A percentile compares a stretch with the other conserved stretches of the same genome.
phyloP scores from a whole-genome alignment of 2,329 filamentous ascomycete species.

The Epichloe bromicola region DNA sequence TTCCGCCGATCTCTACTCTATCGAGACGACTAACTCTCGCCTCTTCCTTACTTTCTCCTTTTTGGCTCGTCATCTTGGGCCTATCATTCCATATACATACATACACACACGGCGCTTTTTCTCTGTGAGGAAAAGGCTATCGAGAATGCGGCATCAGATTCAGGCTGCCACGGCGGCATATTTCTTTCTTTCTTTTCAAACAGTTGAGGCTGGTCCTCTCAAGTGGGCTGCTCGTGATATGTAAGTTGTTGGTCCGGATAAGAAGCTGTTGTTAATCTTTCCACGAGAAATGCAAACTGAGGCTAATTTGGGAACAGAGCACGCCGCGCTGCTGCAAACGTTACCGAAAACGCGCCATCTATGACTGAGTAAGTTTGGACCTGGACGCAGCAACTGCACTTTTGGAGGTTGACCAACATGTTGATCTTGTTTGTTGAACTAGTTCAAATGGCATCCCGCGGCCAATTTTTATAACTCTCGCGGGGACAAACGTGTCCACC shows the following conservation, averaged over 20 bases:
- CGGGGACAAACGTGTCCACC: neutral
- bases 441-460: neutral
- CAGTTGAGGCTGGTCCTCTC: constrained; percentile 22
- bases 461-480: neutral
- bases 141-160: constrained; percentile 2
- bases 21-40: neutral
- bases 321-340: constrained; percentile 8
- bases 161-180: constrained; percentile 12
- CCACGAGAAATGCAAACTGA: neutral
- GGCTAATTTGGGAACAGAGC: constrained; percentile 8
- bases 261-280: neutral
- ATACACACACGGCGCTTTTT: neutral
- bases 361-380: neutral
- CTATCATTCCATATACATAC: neutral
- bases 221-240: constrained; percentile 18
- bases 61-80: neutral
- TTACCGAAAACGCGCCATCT: neutral
- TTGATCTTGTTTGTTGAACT: neutral
- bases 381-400: neutral
- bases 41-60: neutral
- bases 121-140: neutral
- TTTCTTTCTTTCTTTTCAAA: constrained; percentile 17
- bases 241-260: constrained; percentile 11
- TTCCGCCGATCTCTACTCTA: neutral
- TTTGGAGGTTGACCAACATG: neutral